Percentiles rank a stretch among this genome's conserved stretches.
Conservation (phyloP, 2,329 filamentous ascomycete genomes). For the Ophiostoma tasmaniense region DNA sequence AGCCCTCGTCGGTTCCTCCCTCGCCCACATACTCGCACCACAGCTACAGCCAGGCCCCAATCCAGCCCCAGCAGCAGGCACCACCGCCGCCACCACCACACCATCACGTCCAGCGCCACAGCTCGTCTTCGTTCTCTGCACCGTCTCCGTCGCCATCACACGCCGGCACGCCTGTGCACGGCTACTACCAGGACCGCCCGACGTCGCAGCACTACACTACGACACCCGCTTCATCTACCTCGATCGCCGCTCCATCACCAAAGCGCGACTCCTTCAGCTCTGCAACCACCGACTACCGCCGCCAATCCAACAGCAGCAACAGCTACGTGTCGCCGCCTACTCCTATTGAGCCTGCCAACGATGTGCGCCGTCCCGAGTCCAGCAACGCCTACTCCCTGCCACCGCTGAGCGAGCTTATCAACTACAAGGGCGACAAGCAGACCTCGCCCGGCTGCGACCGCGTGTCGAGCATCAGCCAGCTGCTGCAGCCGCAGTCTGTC, state of each 20-base stretch:
- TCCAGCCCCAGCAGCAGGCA: conserved; percentile 20
- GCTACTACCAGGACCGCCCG: conserved; percentile 26
- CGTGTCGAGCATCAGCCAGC: conserved; percentile 19
- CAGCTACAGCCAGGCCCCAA: conserved; percentile 20
- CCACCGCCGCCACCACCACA: background rate
- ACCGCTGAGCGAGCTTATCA: conserved; percentile 21
- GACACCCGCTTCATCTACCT: conserved; percentile 16
- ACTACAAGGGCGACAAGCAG: conserved; percentile 16
- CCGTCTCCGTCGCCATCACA: conserved; percentile 13
- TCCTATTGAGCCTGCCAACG: conserved; percentile 9
- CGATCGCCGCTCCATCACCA: conserved; percentile 12
- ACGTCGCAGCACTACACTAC: conserved; percentile 25
- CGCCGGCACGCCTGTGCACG: conserved; percentile 1
- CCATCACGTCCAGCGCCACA: conserved; percentile 14
- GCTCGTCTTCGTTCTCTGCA: conserved; percentile 13
- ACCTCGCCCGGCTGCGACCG: conserved; percentile 17
- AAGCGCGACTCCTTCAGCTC: conserved; percentile 17
- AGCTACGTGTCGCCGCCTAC: conserved; percentile 16
- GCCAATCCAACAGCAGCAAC: conserved; percentile 15
- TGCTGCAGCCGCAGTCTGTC: conserved; percentile 17
- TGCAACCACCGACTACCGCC: conserved; percentile 13
- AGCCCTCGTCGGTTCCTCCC: conserved; percentile 27
- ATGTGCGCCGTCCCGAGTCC: conserved; percentile 14
- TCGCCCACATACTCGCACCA: conserved; percentile 24
- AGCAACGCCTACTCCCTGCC: conserved; percentile 19